Percentiles rank a stretch among this genome's conserved stretches.
These are phyloP conservation scores for Phaeosphaeria sp. DNA, from an alignment of 2,329 filamentous ascomycete genomes.

Conservation along the genomic window DNA sequence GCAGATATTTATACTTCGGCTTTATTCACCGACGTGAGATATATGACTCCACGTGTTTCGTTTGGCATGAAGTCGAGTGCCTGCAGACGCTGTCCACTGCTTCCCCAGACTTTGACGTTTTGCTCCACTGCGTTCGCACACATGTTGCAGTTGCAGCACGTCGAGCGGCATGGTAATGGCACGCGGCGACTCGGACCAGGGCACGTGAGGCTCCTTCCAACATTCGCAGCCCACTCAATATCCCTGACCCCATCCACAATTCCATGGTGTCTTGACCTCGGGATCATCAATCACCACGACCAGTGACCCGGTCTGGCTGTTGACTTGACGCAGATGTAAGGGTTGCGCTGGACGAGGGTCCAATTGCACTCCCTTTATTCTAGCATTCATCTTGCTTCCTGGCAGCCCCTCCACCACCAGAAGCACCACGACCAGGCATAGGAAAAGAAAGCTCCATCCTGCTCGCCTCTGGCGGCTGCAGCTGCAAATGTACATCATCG, in stretches of 20 bases:
- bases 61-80: neutral
- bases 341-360: neutral
- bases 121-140: neutral
- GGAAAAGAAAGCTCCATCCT: no score
- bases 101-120: neutral
- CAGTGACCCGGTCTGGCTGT: neutral
- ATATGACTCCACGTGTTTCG: neutral
- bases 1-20: neutral
- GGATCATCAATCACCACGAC: neutral
- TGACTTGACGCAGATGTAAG: neutral
- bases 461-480: neutral
- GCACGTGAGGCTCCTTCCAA: neutral
- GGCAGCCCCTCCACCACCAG: neutral
- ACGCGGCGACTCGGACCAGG: neutral
- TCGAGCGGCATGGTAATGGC: neutral
- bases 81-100: neutral
- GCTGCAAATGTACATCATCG: slow-evolving; percentile 15
- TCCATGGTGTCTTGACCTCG: neutral
- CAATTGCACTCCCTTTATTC: neutral
- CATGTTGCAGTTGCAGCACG: neutral
- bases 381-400: neutral
- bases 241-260: neutral
- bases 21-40: neutral
- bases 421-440: neutral
- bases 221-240: neutral